A percentile compares a stretch with the other conserved stretches of the same genome.
Evolutionary conservation across 345 rosid species (phyloP).

Genomic region (Hypericum perforatum): DNA sequence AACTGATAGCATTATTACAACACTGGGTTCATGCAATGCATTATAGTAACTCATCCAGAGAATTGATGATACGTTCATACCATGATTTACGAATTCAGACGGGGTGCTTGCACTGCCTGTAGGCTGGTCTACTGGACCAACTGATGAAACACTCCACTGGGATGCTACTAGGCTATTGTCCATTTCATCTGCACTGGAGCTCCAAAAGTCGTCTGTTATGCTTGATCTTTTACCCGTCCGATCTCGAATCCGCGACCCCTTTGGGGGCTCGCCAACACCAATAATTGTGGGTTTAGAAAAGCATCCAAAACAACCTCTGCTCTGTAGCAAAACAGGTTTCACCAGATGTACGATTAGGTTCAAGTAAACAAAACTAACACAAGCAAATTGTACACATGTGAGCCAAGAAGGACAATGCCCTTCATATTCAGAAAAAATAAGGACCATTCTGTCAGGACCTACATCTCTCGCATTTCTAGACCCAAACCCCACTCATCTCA

Average conservation of each 20-base stretch:
- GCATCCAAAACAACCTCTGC: slow-evolving; percentile 93
- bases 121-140: slow-evolving; percentile 42
- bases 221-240: slow-evolving; percentile 29
- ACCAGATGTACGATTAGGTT: slow-evolving; percentile 31
- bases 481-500: no score
- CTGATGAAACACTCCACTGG: slow-evolving; percentile 51
- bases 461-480: no score
- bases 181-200: slow-evolving; percentile 53
- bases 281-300: slow-evolving; percentile 34
- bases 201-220: slow-evolving; percentile 49
- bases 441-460: no score
- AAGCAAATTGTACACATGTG: no score
- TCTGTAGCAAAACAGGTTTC: slow-evolving; percentile 63
- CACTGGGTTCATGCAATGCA: no score
- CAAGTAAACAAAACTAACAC: slow-evolving; percentile 8
- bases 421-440: no score
- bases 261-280: slow-evolving; percentile 43
- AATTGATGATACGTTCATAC: slow-evolving; percentile 25
- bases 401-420: no score
- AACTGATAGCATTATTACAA: no score
- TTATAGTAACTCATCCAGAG: no score
- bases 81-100: slow-evolving; percentile 61
- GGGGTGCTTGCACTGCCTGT: slow-evolving; percentile 41
- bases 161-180: slow-evolving; percentile 45
- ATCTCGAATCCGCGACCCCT: slow-evolving; percentile 42